Conservation (phyloP, 2,329 filamentous ascomycete species). For the Sarocladium brachiariae region DNA sequence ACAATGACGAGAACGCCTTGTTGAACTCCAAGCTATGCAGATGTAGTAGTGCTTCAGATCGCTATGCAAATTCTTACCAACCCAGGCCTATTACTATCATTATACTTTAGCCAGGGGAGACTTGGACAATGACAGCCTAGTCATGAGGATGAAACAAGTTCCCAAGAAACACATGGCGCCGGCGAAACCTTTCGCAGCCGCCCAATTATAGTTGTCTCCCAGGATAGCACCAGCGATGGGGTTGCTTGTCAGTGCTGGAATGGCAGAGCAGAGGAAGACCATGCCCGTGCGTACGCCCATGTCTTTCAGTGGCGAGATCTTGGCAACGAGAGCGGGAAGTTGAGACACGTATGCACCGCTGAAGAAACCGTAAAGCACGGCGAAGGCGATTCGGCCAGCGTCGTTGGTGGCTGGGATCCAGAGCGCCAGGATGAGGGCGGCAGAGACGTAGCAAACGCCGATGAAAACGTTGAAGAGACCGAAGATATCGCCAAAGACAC, state of each 20-base stretch:
- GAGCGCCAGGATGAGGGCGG: conserved; percentile 29
- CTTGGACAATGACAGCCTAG: conserved; percentile 12
- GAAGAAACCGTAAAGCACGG: conserved; percentile 55
- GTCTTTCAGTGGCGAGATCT: neutral
- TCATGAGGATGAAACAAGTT: conserved; percentile 13
- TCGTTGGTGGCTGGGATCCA: conserved; percentile 29
- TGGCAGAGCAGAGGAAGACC: conserved; percentile 42
- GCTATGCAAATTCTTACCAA: neutral
- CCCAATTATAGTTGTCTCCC: conserved; percentile 17
- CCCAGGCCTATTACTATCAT: too few species aligned
- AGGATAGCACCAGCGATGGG: conserved; percentile 49
- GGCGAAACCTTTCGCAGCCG: conserved; percentile 30
- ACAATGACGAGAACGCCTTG: neutral
- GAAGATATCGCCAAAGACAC: conserved; percentile 28
- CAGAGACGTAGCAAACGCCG: conserved; percentile 36
- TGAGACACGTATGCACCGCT: conserved; percentile 55
- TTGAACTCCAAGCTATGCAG: conserved; percentile 6
- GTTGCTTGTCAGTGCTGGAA: conserved; percentile 54
- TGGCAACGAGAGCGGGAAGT: conserved; percentile 51
- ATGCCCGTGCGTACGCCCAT: conserved; percentile 7
- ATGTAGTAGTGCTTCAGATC: neutral
- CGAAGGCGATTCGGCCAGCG: conserved; percentile 50
- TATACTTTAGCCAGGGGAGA: neutral
- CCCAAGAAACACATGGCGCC: conserved; percentile 25
- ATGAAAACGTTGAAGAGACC: conserved; percentile 33